These are phyloP conservation scores for Ophiostoma quercus DNA, from an alignment of 2,329 filamentous ascomycete genomes.

Conservation along the genomic window DNA sequence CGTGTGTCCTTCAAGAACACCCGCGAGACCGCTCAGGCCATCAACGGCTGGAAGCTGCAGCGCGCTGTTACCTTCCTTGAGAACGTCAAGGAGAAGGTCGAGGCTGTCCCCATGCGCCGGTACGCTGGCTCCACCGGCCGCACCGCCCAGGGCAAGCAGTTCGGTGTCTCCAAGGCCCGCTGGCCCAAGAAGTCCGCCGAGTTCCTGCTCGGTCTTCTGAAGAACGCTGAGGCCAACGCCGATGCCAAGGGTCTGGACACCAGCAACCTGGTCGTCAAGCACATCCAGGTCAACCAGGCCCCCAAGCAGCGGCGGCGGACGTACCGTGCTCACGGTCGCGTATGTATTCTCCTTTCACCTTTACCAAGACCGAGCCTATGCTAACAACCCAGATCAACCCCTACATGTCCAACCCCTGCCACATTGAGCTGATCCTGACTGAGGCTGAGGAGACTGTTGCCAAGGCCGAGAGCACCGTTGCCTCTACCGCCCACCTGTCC, in stretches of 20 bases:
- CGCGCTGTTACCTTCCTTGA: constrained; percentile 95
- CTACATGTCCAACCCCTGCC: constrained; percentile 99
- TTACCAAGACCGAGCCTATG: neutral
- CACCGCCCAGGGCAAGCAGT: constrained; percentile 98
- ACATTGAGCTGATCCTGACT: constrained; percentile 99
- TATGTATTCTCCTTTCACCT: constrained; percentile 55
- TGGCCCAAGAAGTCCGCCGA: constrained; percentile 99
- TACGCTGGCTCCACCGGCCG: constrained; percentile 95
- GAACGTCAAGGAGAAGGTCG: constrained; percentile 95
- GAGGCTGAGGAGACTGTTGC: constrained; percentile 94
- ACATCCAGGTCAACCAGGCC: constrained; percentile 99
- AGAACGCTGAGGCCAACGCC: constrained; percentile 95
- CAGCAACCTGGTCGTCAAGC: constrained; percentile 96
- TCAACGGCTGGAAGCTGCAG: constrained; percentile 98
- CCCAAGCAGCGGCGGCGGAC: constrained; percentile 98
- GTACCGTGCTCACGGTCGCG: constrained; percentile 99
- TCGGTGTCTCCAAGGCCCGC: constrained; percentile 94
- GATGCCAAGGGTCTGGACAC: constrained; percentile 97
- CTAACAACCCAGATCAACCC: constrained; percentile 77
- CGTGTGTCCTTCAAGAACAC: constrained; percentile 99
- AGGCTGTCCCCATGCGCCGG: constrained; percentile 97
- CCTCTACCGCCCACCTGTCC: constrained; percentile 67
- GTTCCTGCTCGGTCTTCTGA: constrained; percentile 94
- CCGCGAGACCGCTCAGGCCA: constrained; percentile 97
- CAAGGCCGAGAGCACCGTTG: constrained; percentile 69